Evolutionary conservation across 2,329 filamentous ascomycete species (phyloP), one percentile per base, ranked within the genome.

Genomic region (Simplicillium sp.): DNA sequence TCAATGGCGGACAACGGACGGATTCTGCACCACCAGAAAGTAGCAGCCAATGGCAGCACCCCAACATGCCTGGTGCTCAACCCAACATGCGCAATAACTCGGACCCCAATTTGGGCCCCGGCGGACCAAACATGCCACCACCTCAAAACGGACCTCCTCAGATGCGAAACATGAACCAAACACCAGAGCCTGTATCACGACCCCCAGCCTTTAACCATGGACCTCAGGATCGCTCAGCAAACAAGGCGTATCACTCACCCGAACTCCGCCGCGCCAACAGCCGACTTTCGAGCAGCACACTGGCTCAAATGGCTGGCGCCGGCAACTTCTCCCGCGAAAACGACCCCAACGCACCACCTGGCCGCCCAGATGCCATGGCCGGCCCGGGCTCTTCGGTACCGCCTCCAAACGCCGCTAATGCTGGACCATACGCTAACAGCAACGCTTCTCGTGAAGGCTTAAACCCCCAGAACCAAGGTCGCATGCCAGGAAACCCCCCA

Each of bases 141-240:
- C 55, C 46, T 38, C 52, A 38, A 17, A 43, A 47, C 14, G 37
- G 29, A 8, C 39, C 42, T 15, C 39, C 37, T 13, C 40, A 37
- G 14, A 69, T 80, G 58, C 65, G 65, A 39, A 62, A 68, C 43
- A 70, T 78, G 57, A 69, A 73, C 31, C 6, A 13, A 29, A 78
- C 84, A 6, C 86, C 85, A 2, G 82, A 85, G 49, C 86, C 86
- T 7, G 87, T 96, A 15, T 77, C 76, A 5, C 68, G 72, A 6
- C 89, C 90, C 1, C 90, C 90, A 3, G 79, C 78, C 11, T 90
- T 96, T 57, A 75, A 79, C 37, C 87, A 95, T 59, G 72, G 74
- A 31, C 77, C 88, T 11, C 78, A 83, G 45, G 75, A 82, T 39
- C 74, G 77, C 37, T 88, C 88, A 5, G 68, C 71, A 2, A 79